Evolutionary conservation across 768 basidiomycete genomes (phyloP).

Genomic region (Hortiboletus campestris): DNA sequence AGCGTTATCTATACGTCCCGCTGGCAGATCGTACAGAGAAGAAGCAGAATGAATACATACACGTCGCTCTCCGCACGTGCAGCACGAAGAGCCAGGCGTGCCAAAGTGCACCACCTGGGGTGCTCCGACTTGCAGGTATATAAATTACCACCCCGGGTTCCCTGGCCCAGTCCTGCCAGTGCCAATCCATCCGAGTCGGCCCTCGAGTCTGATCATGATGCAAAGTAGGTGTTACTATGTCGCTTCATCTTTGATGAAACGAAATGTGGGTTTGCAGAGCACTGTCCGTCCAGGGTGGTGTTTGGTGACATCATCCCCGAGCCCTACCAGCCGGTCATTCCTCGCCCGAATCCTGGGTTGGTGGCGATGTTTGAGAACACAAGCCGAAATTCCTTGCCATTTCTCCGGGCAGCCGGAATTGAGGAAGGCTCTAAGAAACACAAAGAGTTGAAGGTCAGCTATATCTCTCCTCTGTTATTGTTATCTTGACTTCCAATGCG

Average conservation of each 20-base stretch:
- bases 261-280: not conserved
- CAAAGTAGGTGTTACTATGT: not conserved
- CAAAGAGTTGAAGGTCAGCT: slow-evolving; percentile 4
- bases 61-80: not conserved
- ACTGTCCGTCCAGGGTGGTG: not conserved
- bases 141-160: not conserved
- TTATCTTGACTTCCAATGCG: not conserved
- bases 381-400: not conserved
- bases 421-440: slow-evolving; percentile 1
- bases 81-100: not conserved
- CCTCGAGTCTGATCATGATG: not conserved
- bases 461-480: not conserved
- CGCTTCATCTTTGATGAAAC: not conserved
- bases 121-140: not conserved
- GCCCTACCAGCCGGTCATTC: not conserved
- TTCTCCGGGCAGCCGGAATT: slow-evolving; percentile 7
- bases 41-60: slow-evolving; percentile 17
- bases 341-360: not conserved
- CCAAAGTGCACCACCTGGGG: slow-evolving; percentile 6
- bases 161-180: too few species aligned
- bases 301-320: not conserved
- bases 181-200: too few species aligned
- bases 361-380: not conserved
- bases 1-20: not conserved
- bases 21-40: not conserved